Base-by-base conservation (phyloP, 2,329 filamentous ascomycete genomes). In the Leptographium radiaticola region DNA sequence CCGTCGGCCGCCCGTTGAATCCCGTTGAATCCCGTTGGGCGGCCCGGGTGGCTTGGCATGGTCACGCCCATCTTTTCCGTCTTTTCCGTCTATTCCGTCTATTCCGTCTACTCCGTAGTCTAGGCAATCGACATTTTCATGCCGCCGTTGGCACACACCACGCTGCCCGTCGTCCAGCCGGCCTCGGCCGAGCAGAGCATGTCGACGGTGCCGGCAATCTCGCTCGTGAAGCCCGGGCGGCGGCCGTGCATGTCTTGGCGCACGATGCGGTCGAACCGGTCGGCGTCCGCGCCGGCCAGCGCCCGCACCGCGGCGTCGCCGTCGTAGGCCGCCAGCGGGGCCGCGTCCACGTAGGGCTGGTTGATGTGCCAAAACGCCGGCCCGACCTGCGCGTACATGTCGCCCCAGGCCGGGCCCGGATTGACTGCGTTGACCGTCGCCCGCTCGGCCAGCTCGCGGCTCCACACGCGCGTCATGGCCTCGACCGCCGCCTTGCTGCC, bases 391-490 rank as follows among this genome's bases (percentile, higher is more conserved):
- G 8, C 31, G 39, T 53, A 53, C 52, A 53, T 53, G 46, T 53
- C 52, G 9, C 39, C 16, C 52, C 39, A 43, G 30, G 46, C 52
- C 0, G 78, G 77, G 3, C 77, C 78, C 0, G 77, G 77, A 59
- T 82, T 83, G 63, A 83, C 71, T 2, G 76, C 73, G 63, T 81
- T 81, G 56, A 80, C 79, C 10, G 77, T 81, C 31, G 70, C 73
- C 25, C 72, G 66, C 58, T 80, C 76, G 15, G 71, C 69, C 51
- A 83, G 66, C 65, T 83, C 79, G 20, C 79, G 70, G 6, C 75
- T 70, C 79, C 79, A 83, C 0, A 75, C 75, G 20, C 79, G 69
- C n/a, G 79, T 81, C 75, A 83, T 79, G 40, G 76, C 73, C 63
- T 83, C 80, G 10, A 49, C 33, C 11, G 47, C 47, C n/a, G 47